Base-by-base conservation (phyloP, 139 green algal genomes). In the Volvox reticuliferus region DNA sequence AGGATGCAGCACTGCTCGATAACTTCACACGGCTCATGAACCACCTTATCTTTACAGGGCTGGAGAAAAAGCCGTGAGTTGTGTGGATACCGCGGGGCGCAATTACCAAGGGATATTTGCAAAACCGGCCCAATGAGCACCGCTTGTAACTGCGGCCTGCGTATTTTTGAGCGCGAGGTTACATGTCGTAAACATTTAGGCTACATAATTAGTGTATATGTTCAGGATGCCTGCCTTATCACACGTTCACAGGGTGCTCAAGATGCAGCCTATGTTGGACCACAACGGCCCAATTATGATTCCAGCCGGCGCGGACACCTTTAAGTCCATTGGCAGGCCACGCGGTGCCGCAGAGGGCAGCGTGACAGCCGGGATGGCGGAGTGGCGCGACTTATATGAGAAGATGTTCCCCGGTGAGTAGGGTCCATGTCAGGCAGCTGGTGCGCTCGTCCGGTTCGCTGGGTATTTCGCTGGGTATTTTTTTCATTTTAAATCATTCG, bases 11-110 rank as follows among this genome's bases (percentile, higher is more conserved):
- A 22, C 90, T 94, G 82, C 80, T 97, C 76, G 92, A 95, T 86
- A 96, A 95, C 92, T 97, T 97, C 93, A 93, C 92, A 24, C 79
- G 91, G 19, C 91, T 97, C 71, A 94, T 97, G 83, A 97, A 96
- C 93, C 95, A 98, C 89, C 91, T 97, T 36, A 92, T 95, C 19
- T 98, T 98, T 91, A 95, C 86, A 6, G 95, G 96, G 3, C 91
- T 97, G 33, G 95, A 97, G 65, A 95, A 95, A 33, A 96, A 95
- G 90, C 92, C 96, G 94, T 96, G 55, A 94, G 91, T 94, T 55
- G 44, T 55, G 44, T 55, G 9, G 44, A 55, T 55, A 55, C 44
- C 44, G 44, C 44, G 44, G 44, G 44, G 44, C 44, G 9, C 9
- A 5, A 55, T 9, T 55, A 55, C 44, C 44, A 55, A 55, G 44